These are phyloP conservation scores for Termitomyces sp. DNA, from an alignment of 768 basidiomycete species.

Conservation along the genomic window DNA sequence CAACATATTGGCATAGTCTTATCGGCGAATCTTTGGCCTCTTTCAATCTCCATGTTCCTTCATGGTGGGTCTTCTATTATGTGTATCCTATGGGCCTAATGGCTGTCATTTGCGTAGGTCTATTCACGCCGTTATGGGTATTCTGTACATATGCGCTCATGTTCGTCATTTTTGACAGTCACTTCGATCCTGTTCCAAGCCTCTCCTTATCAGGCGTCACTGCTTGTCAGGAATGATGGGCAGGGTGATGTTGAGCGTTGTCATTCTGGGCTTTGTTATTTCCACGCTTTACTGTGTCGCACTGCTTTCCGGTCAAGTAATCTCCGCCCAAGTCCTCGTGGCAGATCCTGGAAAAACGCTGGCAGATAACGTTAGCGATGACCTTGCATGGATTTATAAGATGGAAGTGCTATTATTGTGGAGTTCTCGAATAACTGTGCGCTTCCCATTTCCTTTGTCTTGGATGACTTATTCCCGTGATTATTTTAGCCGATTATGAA, in stretches of 20 bases:
- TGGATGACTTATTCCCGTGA: background rate
- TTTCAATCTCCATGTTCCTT: background rate
- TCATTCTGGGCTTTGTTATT: background rate
- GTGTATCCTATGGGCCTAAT: background rate
- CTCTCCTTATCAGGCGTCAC: background rate
- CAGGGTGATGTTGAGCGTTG: background rate
- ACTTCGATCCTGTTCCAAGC: background rate
- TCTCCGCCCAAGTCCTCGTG: background rate
- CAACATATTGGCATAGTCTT: background rate
- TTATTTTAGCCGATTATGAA: background rate
- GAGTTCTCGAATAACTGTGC: conserved; percentile 1
- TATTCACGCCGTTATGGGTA: background rate
- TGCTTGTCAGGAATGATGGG: background rate
- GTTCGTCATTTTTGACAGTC: background rate
- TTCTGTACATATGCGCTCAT: background rate
- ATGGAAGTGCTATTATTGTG: background rate
- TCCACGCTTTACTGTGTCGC: conserved; percentile 1
- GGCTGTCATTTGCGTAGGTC: background rate
- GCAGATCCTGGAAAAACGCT: background rate
- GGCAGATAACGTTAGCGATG: background rate
- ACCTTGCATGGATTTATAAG: background rate
- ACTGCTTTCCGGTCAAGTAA: background rate
- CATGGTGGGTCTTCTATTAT: background rate
- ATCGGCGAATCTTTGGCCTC: background rate
- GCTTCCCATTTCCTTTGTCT: background rate